Evolutionary conservation across 176 grass and related monocot genomes (phyloP), one percentile per base, ranked within the genome.

Genomic region (Carex littledalei): DNA sequence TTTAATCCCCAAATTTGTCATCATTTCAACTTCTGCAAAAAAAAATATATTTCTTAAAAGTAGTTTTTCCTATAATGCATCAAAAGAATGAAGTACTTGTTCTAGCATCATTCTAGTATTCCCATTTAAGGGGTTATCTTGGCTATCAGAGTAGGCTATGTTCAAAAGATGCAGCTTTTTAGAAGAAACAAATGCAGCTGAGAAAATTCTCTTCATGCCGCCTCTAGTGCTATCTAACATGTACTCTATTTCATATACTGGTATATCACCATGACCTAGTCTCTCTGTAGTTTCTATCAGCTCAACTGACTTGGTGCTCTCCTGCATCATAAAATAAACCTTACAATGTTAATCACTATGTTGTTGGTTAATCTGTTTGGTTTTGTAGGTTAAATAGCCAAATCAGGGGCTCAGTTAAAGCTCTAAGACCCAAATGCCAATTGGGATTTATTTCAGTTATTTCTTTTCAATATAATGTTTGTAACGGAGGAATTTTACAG

Each of bases 131-230:
- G 93, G 88, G 72, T 90, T 92, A 49, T 95, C 91, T 67, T 83
- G 84, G 65, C 66, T 85, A 47, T 98, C 89, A 81, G 91, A 93
- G 34, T 90, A 86, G 39, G 91, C 59, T 75, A 98, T 87, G 85
- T 98, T 98, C 31, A 98, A 83, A 64, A 98, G 83, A 85, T 98
- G 93, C 11, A 98, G 91, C 88, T 98, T 95, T 53, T 26, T 93
- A 68, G 91, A 89, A 74, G 88, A 78, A 76, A 98, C 96, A 85
- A 98, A 98, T 5, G 91, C 93, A 73, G 89, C 89, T 15, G 85
- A 87, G 84, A 98, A 91, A 63, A 98, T 93, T 45, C 88, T 85
- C 87, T 95, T 95, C 91, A 95, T 85, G 78, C 96, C 96, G 83
- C 96, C 93, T 67, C 96, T 93, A 22, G 91, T 95, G 67, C 92